Percentiles rank a stretch among this genome's conserved stretches.
Conservation (phyloP, 495 filamentous ascomycete species). For the Neurospora hispaniola region DNA sequence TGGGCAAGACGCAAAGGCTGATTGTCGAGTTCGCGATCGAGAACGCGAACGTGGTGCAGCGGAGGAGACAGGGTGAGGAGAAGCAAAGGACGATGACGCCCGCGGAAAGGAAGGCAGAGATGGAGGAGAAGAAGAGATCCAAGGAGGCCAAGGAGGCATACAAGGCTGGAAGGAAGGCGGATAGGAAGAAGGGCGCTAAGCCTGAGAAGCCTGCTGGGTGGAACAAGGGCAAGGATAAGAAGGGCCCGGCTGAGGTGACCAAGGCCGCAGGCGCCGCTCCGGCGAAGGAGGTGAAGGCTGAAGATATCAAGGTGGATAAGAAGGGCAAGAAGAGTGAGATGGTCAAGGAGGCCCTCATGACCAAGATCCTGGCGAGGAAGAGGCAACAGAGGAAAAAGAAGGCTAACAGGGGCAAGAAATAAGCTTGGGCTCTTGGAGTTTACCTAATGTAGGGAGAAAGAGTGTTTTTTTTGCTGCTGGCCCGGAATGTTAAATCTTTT, state of each 20-base stretch:
- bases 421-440: neutral
- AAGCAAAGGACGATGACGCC: constrained; percentile 58
- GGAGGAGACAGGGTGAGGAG: constrained; percentile 61
- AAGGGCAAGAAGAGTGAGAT: constrained; percentile 19
- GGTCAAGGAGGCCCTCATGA: constrained; percentile 28
- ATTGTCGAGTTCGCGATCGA: constrained; percentile 98
- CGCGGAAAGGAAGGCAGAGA: constrained; percentile 41
- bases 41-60: constrained; percentile 83
- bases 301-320: constrained; percentile 5
- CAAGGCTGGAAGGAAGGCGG: constrained; percentile 16
- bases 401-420: constrained; percentile 21
- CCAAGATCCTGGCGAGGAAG: constrained; percentile 39
- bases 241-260: constrained; percentile 12
- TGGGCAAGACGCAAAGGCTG: constrained; percentile 48
- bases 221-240: constrained; percentile 39
- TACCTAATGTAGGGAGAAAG: neutral
- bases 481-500: neutral
- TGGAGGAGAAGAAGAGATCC: constrained; percentile 22
- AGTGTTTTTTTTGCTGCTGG: neutral
- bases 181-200: constrained; percentile 27
- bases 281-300: constrained; percentile 4
- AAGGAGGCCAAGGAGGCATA: constrained; percentile 4
- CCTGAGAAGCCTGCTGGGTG: constrained; percentile 39
- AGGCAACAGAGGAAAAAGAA: constrained; percentile 41
- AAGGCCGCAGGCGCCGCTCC: neutral